Evolutionary conservation across 441 rosid species (phyloP).

Genomic region (Raphanus hybrid): DNA sequence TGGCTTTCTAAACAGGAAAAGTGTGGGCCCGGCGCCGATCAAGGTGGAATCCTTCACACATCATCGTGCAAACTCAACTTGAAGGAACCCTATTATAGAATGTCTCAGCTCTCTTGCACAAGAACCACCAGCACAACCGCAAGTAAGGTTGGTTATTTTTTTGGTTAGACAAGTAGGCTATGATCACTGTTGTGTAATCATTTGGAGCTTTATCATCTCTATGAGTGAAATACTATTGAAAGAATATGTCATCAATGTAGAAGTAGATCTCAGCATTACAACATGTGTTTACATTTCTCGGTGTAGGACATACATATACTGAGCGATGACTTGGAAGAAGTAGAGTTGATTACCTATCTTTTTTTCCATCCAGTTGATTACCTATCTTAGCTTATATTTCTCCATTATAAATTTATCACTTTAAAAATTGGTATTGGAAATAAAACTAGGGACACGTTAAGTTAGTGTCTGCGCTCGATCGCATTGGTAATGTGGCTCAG

Average conservation of each 20-base stretch:
- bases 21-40: constrained; percentile 97
- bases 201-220: not conserved
- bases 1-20: constrained; percentile 59
- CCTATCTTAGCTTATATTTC: not conserved
- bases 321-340: constrained; percentile 66
- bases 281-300: constrained; percentile 14
- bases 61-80: constrained; percentile 86
- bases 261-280: not conserved
- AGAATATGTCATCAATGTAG: not conserved
- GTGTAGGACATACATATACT: constrained; percentile 57
- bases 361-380: constrained; percentile 34
- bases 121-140: constrained; percentile 60
- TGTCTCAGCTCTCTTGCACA: constrained; percentile 75
- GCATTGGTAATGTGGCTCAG: not conserved
- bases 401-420: not conserved
- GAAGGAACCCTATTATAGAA: constrained; percentile 92
- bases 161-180: constrained; percentile 27
- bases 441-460: not conserved
- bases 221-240: not conserved
- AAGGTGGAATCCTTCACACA: constrained; percentile 85
- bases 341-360: constrained; percentile 32
- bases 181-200: constrained; percentile 27
- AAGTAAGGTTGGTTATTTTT: constrained; percentile 51
- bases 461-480: not conserved
- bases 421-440: not conserved